phyloP scores from a whole-genome alignment of 768 basidiomycete species.

The Hygrophoropsis aurantiaca region DNA sequence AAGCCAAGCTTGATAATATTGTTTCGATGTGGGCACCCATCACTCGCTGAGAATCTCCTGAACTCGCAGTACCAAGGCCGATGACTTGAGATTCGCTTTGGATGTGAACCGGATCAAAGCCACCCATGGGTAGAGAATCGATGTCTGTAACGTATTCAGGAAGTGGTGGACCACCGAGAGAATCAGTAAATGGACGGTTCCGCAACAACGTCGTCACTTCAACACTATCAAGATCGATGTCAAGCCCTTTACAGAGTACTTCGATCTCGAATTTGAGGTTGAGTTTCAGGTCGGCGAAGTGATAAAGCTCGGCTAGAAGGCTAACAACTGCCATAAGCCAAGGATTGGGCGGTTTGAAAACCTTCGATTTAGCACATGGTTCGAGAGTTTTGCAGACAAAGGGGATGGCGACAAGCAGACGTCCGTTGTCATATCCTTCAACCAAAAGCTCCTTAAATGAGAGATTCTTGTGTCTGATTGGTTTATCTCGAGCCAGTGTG shows the following conservation, averaged over 20 bases:
- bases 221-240: constrained; percentile 81
- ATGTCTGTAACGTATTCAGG: constrained; percentile 83
- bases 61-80: constrained; percentile 56
- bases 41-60: constrained; percentile 64
- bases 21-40: constrained; percentile 80
- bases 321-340: constrained; percentile 97
- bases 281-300: constrained; percentile 92
- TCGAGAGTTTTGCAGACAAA: constrained; percentile 98
- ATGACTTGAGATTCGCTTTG: constrained; percentile 61
- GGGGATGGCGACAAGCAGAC: constrained; percentile 91
- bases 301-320: constrained; percentile 93
- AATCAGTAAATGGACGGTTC: constrained; percentile 65
- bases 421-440: constrained; percentile 91
- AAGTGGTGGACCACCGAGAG: constrained; percentile 57
- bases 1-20: constrained; percentile 68
- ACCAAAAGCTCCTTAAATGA: constrained; percentile 97
- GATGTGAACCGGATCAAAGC: constrained; percentile 55
- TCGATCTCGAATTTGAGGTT: constrained; percentile 99
- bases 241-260: constrained; percentile 88
- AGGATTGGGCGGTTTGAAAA: constrained; percentile 96
- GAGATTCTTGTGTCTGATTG: constrained; percentile 89
- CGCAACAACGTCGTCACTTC: constrained; percentile 84
- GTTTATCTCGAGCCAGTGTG: constrained; percentile 88
- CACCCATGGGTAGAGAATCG: constrained; percentile 74
- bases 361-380: constrained; percentile 83